Base-by-base conservation (phyloP, 1,139 yeast species). In the Lodderomyces orthopsilosis region DNA sequence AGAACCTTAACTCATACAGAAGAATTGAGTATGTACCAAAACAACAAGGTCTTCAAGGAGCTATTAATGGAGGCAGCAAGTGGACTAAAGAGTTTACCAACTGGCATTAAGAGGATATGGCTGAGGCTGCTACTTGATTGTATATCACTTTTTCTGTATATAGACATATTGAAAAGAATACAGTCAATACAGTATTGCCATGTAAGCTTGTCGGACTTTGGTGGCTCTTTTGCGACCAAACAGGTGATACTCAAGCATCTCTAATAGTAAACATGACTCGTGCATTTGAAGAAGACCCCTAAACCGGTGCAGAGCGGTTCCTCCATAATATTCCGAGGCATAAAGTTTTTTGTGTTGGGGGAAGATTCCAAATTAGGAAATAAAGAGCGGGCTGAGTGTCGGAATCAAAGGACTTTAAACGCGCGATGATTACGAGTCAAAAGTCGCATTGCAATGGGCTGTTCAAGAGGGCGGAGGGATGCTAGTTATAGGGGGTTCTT, bases 1-100 rank as follows among this genome's bases (percentile, higher is more conserved):
- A 89, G 81, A 89, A 89, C 68, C 63, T 89, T 60, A 90, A 89
- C 70, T 73, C 87, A 49, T 84, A 85, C 65, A 93, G 88, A 66
- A 83, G 96, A 67, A 75, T 87, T 52, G 86, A 87, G 62, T 87
- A 86, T 60, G 72, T 86, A 61, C 94, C 95, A 43, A 63, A 66
- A 44, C 96, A 89, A 74, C 77, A 77, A 58, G 96, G 95, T 45
- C 70, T 89, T 51, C 74, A 82, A 56, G 80, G 79, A 36, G 93
- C 95, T 39, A 65, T 75, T 48, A 68, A 64, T 44, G 41, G 41
- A 14, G 14, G 17, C 21, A 63, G 66, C 47, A 54, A 66, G 53
- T 73, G 78, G 78, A 75, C 70, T 21, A 55, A 59, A 37, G 47
- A 48, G 19, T 34, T 37, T 23, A 41, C 34, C 22, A 48, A 50